Evolutionary conservation across 176 grass and related monocot species (phyloP).

Genomic region (Neostapfia colusana): DNA sequence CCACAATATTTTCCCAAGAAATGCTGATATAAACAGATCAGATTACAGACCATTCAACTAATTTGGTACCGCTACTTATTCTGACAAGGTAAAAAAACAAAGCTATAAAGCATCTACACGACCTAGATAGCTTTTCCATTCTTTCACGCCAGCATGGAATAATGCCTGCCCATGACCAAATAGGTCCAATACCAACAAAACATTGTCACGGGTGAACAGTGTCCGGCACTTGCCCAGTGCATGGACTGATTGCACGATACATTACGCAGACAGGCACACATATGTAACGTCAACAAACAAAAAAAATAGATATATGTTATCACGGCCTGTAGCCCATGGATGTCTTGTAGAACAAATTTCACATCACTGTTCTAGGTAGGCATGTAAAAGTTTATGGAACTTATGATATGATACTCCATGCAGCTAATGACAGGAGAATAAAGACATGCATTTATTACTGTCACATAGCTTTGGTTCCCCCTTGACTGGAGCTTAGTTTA

Average conservation of each 20-base stretch:
- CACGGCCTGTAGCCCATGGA: conserved; percentile 9
- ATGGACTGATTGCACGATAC: conserved; percentile 49
- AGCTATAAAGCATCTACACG: background rate
- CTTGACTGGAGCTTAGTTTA: conserved; percentile 48
- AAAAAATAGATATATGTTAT: conserved; percentile 12
- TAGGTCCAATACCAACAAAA: conserved; percentile 54
- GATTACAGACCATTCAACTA: background rate
- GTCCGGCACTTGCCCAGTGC: conserved; percentile 29
- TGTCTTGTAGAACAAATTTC: conserved; percentile 9
- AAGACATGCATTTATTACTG: conserved; percentile 42
- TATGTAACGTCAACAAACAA: background rate
- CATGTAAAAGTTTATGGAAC: background rate
- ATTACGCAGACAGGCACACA: conserved; percentile 34
- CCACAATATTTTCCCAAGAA: background rate
- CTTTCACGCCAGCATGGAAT: conserved; percentile 36
- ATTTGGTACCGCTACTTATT: background rate
- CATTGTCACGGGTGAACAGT: conserved; percentile 55
- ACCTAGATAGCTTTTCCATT: background rate
- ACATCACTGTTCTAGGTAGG: background rate
- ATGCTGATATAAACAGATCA: background rate
- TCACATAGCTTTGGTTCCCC: conserved; percentile 30
- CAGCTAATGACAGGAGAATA: background rate
- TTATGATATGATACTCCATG: background rate
- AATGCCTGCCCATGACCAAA: conserved; percentile 45
- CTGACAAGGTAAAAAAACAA: no score